These are phyloP conservation scores for Flaveria bidentis DNA, from an alignment of 129 eudicot species.

Conservation along the genomic window DNA sequence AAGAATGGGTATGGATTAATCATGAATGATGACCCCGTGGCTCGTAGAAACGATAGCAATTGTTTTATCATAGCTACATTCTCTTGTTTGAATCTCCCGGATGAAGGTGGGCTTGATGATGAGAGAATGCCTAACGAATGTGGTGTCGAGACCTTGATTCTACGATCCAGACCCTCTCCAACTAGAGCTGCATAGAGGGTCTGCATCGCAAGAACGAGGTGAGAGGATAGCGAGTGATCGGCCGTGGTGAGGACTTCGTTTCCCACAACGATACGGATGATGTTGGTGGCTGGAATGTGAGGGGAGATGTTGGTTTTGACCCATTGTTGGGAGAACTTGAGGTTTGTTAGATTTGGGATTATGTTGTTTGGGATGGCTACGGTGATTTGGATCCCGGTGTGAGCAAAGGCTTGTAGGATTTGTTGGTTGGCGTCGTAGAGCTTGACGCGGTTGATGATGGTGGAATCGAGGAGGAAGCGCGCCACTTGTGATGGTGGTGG, in stretches of 20 bases:
- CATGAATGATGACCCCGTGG: constrained; percentile 75
- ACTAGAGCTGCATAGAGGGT: constrained; percentile 69
- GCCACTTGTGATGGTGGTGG: constrained; percentile 81
- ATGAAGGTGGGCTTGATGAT: constrained; percentile 75
- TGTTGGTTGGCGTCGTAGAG: constrained; percentile 62
- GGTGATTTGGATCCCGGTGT: constrained; percentile 62
- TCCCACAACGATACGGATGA: constrained; percentile 73
- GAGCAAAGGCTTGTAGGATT: constrained; percentile 69
- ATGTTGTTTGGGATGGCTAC: constrained; percentile 65
- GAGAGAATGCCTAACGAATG: constrained; percentile 63
- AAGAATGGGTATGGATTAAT: constrained; percentile 87
- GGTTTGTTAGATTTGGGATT: constrained; percentile 58
- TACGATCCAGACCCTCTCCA: constrained; percentile 46
- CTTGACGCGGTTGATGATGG: constrained; percentile 75
- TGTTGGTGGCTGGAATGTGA: constrained; percentile 60
- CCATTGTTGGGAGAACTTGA: constrained; percentile 67
- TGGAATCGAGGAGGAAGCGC: constrained; percentile 60
- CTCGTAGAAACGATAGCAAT: constrained; percentile 55
- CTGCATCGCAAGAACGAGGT: constrained; percentile 85
- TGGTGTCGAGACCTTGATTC: constrained; percentile 75
- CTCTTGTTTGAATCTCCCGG: constrained; percentile 62
- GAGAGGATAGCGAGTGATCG: constrained; percentile 38
- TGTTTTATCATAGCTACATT: constrained; percentile 58
- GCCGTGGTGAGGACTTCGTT: constrained; percentile 79
- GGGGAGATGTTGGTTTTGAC: constrained; percentile 56